phyloP scores from a whole-genome alignment of 495 filamentous ascomycete species.

The Aspergillus sparsus region DNA sequence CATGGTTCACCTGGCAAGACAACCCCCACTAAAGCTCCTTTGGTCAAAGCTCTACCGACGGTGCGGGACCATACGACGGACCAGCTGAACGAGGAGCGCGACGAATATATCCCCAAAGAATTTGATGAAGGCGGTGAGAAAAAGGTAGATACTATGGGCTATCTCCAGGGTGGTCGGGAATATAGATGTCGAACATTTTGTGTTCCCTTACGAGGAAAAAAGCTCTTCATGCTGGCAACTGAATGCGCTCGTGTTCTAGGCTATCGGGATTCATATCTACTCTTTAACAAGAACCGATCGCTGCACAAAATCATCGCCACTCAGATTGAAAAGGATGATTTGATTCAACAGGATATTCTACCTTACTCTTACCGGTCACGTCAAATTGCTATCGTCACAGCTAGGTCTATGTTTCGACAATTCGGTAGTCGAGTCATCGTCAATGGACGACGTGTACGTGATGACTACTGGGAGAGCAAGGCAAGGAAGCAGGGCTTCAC shows the following conservation, averaged over 20 bases:
- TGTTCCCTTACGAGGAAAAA: slow-evolving; percentile 85
- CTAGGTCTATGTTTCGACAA: slow-evolving; percentile 98
- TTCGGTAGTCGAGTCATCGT: slow-evolving; percentile 96
- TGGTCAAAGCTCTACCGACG: slow-evolving; percentile 92
- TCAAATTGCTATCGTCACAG: slow-evolving; percentile 97
- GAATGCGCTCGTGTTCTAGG: slow-evolving; percentile 94
- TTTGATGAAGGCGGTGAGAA: slow-evolving; percentile 88
- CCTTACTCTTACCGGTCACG: slow-evolving; percentile 97
- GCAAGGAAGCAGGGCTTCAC: slow-evolving; percentile 97
- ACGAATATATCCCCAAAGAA: slow-evolving; percentile 95
- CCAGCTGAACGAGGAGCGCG: slow-evolving; percentile 85
- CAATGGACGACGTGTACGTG: slow-evolving; percentile 84
- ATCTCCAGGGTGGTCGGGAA: slow-evolving; percentile 77
- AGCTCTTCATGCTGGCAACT: slow-evolving; percentile 98
- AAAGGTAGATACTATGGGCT: slow-evolving; percentile 84
- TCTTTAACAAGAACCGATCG: slow-evolving; percentile 99
- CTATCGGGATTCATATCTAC: slow-evolving; percentile 94
- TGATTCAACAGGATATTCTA: slow-evolving; percentile 91
- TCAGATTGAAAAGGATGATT: slow-evolving; percentile 93
- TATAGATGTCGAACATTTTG: slow-evolving; percentile 93
- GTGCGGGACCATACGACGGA: slow-evolving; percentile 98
- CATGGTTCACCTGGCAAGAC: slow-evolving; percentile 79
- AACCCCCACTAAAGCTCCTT: slow-evolving; percentile 80
- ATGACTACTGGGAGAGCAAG: slow-evolving; percentile 99
- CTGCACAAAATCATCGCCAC: slow-evolving; percentile 98